phyloP scores from a whole-genome alignment of 768 basidiomycete genomes.

The Lentinula aciculospora region DNA sequence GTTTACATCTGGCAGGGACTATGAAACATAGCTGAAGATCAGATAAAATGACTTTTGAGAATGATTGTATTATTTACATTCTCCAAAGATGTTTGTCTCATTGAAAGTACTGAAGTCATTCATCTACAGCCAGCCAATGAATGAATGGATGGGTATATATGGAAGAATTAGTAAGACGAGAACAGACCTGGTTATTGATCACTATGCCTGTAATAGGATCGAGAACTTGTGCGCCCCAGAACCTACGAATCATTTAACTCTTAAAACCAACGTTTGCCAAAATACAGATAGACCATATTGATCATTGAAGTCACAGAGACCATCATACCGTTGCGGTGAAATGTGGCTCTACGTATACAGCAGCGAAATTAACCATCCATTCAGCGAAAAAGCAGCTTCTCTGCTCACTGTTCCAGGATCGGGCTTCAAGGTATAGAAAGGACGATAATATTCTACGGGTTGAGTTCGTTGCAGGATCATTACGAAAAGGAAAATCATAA shows the following conservation, averaged over 20 bases:
- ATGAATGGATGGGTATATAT: not conserved
- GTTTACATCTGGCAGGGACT: not conserved
- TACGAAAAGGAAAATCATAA: too few species aligned
- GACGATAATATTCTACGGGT: constrained; percentile 53
- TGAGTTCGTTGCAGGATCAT: constrained; percentile 58
- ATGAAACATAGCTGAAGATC: too few species aligned
- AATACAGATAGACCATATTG: constrained; percentile 56
- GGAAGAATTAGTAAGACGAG: not conserved
- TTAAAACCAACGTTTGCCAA: too few species aligned
- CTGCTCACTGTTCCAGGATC: constrained; percentile 62
- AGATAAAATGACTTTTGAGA: too few species aligned
- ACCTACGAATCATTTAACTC: not conserved
- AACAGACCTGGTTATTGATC: constrained; percentile 57
- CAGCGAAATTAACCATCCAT: too few species aligned
- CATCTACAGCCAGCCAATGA: too few species aligned
- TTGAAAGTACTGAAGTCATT: constrained; percentile 92
- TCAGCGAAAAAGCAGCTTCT: too few species aligned
- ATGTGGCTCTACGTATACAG: constrained; percentile 59
- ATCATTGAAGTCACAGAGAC: constrained; percentile 63
- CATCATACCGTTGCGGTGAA: constrained; percentile 61
- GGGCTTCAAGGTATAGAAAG: constrained; percentile 50
- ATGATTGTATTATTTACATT: constrained; percentile 44
- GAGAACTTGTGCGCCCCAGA: constrained; percentile 56
- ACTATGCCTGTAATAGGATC: constrained; percentile 63
- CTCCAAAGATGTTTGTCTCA: constrained; percentile 74